These are phyloP conservation scores for Dactylellina leptospora DNA, from an alignment of 2,329 filamentous ascomycete species.

Conservation along the genomic window DNA sequence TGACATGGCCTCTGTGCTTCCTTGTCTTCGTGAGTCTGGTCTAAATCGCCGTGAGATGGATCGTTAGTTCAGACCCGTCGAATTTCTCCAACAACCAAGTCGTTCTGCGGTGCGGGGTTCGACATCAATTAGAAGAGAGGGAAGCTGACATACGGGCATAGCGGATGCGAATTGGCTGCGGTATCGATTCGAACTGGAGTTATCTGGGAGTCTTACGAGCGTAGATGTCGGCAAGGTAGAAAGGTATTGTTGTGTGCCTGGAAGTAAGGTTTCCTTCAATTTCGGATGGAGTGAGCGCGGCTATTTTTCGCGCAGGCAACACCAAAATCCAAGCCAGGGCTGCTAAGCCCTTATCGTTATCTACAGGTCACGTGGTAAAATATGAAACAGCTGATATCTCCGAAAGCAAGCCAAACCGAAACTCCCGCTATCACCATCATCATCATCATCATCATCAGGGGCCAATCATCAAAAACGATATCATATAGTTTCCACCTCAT, in stretches of 20 bases:
- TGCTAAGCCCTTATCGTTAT: constrained; percentile 38
- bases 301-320: too few species aligned
- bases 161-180: constrained; percentile 9
- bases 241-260: constrained; percentile 17
- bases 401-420: neutral
- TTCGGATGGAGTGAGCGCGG: constrained; percentile 28
- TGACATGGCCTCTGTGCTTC: constrained; percentile 86
- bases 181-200: constrained; percentile 17
- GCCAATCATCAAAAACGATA: neutral
- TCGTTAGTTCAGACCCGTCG: constrained; percentile 53
- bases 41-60: constrained; percentile 44
- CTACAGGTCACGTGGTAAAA: too few species aligned
- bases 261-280: constrained; percentile 25
- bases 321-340: constrained; percentile 5
- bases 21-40: constrained; percentile 58
- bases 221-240: constrained; percentile 11
- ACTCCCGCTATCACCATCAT: neutral
- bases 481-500: constrained; percentile 56
- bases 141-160: constrained; percentile 45
- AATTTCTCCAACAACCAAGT: neutral
- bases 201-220: constrained; percentile 4
- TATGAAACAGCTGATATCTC: neutral
- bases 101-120: constrained; percentile 3
- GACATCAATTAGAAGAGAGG: neutral
- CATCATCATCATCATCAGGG: neutral